Conservation (phyloP, 2,329 filamentous ascomycete genomes). For the Sclerotinia nivalis region DNA sequence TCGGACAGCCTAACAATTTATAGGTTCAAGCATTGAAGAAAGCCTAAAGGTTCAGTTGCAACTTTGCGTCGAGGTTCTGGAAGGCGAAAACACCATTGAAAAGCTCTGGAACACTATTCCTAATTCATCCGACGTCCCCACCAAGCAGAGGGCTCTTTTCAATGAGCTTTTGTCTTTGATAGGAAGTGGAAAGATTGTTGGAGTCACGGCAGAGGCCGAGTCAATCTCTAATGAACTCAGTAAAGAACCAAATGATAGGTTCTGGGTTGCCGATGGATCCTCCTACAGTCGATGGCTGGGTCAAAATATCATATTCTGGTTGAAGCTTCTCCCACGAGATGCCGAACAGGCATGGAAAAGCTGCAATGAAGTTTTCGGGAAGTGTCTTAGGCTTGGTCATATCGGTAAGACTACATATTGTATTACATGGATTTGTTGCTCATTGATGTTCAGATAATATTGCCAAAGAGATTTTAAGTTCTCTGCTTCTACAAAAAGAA, state of each 20-base stretch:
- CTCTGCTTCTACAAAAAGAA: conserved; percentile 31
- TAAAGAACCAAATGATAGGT: conserved; percentile 32
- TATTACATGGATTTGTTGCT: conserved; percentile 15
- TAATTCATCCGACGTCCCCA: conserved; percentile 39
- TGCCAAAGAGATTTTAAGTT: conserved; percentile 33
- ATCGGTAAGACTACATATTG: conserved; percentile 31
- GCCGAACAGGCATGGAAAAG: conserved; percentile 34
- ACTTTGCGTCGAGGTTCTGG: conserved; percentile 47
- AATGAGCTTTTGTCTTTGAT: conserved; percentile 61
- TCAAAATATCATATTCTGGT: conserved; percentile 38
- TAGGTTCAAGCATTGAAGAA: conserved; percentile 39
- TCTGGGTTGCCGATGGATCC: conserved; percentile 40
- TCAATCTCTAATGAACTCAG: conserved; percentile 42
- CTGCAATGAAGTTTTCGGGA: conserved; percentile 38
- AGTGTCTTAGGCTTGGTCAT: conserved; percentile 39
- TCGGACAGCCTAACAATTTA: neutral
- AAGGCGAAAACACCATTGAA: conserved; percentile 45
- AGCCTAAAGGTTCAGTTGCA: conserved; percentile 46
- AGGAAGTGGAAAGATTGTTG: conserved; percentile 60
- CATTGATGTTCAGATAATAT: conserved; percentile 33
- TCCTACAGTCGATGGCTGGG: conserved; percentile 40
- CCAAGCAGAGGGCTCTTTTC: conserved; percentile 57
- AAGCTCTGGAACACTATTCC: conserved; percentile 49
- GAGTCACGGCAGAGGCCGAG: conserved; percentile 56
- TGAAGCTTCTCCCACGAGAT: conserved; percentile 27